These are phyloP conservation scores for Yamadazyma olivae DNA, from an alignment of 805 yeast species.

Conservation along the genomic window DNA sequence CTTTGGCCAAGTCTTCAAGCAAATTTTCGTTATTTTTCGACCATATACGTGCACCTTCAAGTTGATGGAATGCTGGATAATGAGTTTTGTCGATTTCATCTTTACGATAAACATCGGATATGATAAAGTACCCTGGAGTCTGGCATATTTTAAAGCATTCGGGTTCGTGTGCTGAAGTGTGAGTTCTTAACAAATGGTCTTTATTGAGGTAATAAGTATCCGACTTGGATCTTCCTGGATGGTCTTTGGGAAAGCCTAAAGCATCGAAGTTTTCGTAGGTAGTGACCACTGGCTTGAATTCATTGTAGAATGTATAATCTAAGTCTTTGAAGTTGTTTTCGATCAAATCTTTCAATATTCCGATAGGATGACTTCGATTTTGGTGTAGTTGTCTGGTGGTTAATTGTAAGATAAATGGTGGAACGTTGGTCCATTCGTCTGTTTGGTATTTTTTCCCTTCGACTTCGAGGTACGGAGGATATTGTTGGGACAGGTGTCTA, in stretches of 20 bases:
- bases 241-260: slow-evolving; percentile 86
- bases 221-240: slow-evolving; percentile 88
- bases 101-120: slow-evolving; percentile 94
- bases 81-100: slow-evolving; percentile 96
- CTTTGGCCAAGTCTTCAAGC: slow-evolving; percentile 36
- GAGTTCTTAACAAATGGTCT: slow-evolving; percentile 75
- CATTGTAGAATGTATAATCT: slow-evolving; percentile 76
- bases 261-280: slow-evolving; percentile 86
- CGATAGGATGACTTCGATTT: slow-evolving; percentile 80
- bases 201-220: slow-evolving; percentile 91
- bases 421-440: slow-evolving; percentile 84
- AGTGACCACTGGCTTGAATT: slow-evolving; percentile 80
- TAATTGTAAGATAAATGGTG: slow-evolving; percentile 65
- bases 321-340: slow-evolving; percentile 62
- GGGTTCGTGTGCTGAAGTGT: slow-evolving; percentile 94
- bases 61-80: slow-evolving; percentile 95
- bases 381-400: slow-evolving; percentile 74
- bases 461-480: slow-evolving; percentile 31
- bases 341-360: slow-evolving; percentile 73
- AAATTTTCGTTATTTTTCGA: slow-evolving; percentile 48
- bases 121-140: slow-evolving; percentile 85
- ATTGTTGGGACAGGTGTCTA: slow-evolving; percentile 3
- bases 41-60: slow-evolving; percentile 97
- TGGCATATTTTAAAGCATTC: slow-evolving; percentile 67
- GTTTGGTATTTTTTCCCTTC: slow-evolving; percentile 51